Percentiles rank a stretch among this genome's conserved stretches.
phyloP scores from a whole-genome alignment of 495 filamentous ascomycete genomes.

The Penicillium longicatenatum region DNA sequence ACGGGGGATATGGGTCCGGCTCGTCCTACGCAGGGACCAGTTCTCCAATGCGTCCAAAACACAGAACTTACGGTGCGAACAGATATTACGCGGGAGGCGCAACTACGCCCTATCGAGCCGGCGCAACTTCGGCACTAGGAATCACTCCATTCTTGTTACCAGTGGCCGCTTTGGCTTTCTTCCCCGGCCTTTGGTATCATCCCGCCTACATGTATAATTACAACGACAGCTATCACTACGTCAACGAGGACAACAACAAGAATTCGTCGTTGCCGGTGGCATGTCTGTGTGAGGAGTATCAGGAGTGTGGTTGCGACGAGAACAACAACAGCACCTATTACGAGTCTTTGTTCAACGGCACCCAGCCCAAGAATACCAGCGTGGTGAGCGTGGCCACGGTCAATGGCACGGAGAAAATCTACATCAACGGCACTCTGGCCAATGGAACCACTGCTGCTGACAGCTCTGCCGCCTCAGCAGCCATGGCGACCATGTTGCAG shows the following conservation, averaged over 20 bases:
- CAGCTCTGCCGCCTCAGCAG: constrained; percentile 30
- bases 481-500: constrained; percentile 39
- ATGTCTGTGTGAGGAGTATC: constrained; percentile 73
- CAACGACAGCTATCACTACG: constrained; percentile 60
- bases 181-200: constrained; percentile 62
- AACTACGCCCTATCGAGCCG: constrained; percentile 65
- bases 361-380: constrained; percentile 66
- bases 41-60: background rate
- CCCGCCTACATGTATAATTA: constrained; percentile 65
- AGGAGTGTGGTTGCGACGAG: constrained; percentile 81
- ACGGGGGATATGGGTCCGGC: constrained; percentile 46
- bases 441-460: constrained; percentile 77
- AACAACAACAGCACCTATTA: constrained; percentile 62
- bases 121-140: constrained; percentile 55
- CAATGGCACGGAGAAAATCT: constrained; percentile 74
- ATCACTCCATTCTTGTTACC: constrained; percentile 61
- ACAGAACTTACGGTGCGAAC: constrained; percentile 60
- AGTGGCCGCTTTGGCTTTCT: constrained; percentile 56
- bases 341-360: constrained; percentile 63
- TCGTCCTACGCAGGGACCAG: constrained; percentile 18
- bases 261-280: constrained; percentile 72
- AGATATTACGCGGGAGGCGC: constrained; percentile 81
- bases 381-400: constrained; percentile 62
- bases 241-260: constrained; percentile 36
- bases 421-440: constrained; percentile 83